Evolutionary conservation across 108 stramenopile species (phyloP).

Genomic region (Cyclotella kingstonii): DNA sequence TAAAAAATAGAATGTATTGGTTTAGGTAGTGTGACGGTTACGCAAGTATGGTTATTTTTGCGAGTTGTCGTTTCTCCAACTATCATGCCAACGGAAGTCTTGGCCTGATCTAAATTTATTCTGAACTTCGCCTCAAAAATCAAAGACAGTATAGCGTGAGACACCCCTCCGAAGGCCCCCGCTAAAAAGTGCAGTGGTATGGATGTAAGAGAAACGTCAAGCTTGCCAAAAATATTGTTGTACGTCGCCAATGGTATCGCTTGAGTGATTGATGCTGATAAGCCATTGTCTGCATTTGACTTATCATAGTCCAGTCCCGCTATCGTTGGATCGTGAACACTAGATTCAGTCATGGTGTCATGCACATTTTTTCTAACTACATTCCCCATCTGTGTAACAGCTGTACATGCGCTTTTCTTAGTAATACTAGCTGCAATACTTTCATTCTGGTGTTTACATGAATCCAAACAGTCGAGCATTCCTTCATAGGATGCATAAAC

Average conservation of each 20-base stretch:
- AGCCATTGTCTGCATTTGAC: no score
- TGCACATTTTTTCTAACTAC: background rate
- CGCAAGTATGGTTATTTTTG: no score
- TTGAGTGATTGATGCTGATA: background rate
- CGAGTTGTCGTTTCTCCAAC: background rate
- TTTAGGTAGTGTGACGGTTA: conserved; percentile 1
- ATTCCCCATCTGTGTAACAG: conserved; percentile 6
- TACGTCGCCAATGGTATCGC: no score
- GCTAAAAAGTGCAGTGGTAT: conserved; percentile 49
- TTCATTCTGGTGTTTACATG: background rate
- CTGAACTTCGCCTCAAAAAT: conserved; percentile 16
- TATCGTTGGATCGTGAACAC: no score
- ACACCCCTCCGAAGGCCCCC: conserved; percentile 46
- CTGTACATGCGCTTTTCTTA: conserved; percentile 19
- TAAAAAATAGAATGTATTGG: background rate
- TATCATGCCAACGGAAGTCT: no score
- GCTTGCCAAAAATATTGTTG: background rate
- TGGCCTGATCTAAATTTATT: background rate
- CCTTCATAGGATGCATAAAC: conserved; percentile 66
- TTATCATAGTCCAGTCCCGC: no score
- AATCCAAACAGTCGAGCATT: conserved; percentile 29
- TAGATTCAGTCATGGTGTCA: no score
- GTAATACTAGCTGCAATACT: background rate
- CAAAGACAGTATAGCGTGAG: conserved; percentile 46
- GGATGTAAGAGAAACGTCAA: conserved; percentile 41